phyloP scores from a whole-genome alignment of 2,329 filamentous ascomycete species.

The Hysterium pulicare region DNA sequence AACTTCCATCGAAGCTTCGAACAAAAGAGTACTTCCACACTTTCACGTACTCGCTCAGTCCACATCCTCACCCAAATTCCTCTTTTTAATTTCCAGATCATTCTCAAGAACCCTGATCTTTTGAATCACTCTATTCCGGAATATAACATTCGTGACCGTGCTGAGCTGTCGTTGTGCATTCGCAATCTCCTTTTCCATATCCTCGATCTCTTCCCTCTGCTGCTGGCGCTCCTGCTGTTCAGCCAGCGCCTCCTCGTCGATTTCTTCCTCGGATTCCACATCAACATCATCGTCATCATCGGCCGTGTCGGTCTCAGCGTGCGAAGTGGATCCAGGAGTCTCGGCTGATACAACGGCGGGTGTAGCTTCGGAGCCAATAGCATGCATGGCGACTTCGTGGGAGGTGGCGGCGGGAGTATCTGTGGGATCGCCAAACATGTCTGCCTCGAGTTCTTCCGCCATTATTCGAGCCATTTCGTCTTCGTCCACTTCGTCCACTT shows the following conservation, averaged over 20 bases:
- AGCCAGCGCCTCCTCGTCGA: conserved; percentile 52
- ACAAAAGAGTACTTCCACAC: too few species aligned
- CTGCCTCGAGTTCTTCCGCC: conserved; percentile 33
- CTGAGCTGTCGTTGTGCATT: conserved; percentile 42
- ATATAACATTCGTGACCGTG: conserved; percentile 46
- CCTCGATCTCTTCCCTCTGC: conserved; percentile 52
- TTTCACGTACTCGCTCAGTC: conserved; percentile 12
- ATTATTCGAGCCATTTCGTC: conserved; percentile 33
- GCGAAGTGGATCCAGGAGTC: conserved; percentile 24
- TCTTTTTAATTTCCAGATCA: conserved; percentile 54
- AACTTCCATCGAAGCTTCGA: too few species aligned
- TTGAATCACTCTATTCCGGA: conserved; percentile 48
- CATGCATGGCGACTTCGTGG: conserved; percentile 37
- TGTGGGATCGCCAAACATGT: conserved; percentile 30
- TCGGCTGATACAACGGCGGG: conserved; percentile 22
- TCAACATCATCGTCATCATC: conserved; percentile 41
- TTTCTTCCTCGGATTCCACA: conserved; percentile 40
- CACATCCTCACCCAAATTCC: conserved; percentile 25
- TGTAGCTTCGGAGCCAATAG: conserved; percentile 21
- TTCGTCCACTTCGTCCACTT: conserved; percentile 42
- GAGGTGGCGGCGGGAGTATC: conserved; percentile 22
- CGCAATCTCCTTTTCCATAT: conserved; percentile 51
- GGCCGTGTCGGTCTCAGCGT: conserved; percentile 29
- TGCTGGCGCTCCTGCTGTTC: conserved; percentile 47
- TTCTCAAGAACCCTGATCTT: conserved; percentile 50